phyloP scores from a whole-genome alignment of 345 rosid genomes.

The Hypericum perforatum region DNA sequence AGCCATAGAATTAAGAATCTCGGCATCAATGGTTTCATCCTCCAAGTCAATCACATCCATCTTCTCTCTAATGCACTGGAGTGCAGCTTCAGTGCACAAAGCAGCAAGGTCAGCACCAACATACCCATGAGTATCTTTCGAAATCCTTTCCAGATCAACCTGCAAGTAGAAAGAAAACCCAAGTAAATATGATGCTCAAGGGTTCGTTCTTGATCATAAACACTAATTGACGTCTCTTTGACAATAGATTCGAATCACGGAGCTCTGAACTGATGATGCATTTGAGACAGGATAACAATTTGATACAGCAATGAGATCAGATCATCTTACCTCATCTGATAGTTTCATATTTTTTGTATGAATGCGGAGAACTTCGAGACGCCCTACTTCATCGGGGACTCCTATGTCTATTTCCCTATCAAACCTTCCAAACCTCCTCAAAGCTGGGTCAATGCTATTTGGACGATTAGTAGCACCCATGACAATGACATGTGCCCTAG shows the following conservation, averaged over 20 bases:
- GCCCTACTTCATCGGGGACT: conserved; percentile 43
- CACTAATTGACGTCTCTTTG: too few species aligned
- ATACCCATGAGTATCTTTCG: conserved; percentile 55
- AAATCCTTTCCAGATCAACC: conserved; percentile 54
- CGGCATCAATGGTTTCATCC: conserved; percentile 59
- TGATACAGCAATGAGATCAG: neutral
- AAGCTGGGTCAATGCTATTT: conserved; percentile 38
- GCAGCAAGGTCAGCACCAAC: conserved; percentile 73
- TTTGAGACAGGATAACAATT: neutral
- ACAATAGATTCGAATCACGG: too few species aligned
- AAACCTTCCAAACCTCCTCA: conserved; percentile 45
- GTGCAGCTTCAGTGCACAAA: conserved; percentile 61
- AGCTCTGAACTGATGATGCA: neutral
- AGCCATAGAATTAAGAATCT: conserved; percentile 61
- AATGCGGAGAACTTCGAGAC: conserved; percentile 45
- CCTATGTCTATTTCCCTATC: conserved; percentile 46
- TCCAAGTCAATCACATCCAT: conserved; percentile 69
- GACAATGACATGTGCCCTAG: conserved; percentile 41
- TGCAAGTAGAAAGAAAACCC: conserved; percentile 4
- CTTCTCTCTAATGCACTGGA: conserved; percentile 67
- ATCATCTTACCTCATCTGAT: conserved; percentile 30
- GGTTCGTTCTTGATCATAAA: too few species aligned
- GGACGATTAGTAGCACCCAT: conserved; percentile 44
- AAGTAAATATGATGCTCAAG: neutral
- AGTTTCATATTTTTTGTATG: conserved; percentile 47